Evolutionary conservation across 257 asterid genomes (phyloP).

Genomic region (Echites panduratus): DNA sequence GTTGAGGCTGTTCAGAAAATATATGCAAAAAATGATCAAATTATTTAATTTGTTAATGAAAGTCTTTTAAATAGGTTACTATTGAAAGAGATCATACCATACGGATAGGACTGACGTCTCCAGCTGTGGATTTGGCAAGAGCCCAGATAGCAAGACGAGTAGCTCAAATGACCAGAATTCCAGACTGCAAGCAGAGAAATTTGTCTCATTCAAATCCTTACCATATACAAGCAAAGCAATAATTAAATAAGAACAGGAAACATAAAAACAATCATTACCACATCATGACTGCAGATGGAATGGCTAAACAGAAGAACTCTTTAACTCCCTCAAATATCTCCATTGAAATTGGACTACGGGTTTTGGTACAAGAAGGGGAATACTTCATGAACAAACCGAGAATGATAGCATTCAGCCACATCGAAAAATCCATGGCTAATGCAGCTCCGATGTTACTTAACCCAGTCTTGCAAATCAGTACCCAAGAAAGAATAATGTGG

Average conservation of each 20-base stretch:
- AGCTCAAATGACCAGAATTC: slow-evolving; percentile 93
- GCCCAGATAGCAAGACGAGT: slow-evolving; percentile 66
- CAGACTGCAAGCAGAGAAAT: slow-evolving; percentile 33
- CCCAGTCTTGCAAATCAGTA: slow-evolving; percentile 32
- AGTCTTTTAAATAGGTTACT: not conserved
- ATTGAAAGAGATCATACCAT: slow-evolving; percentile 39
- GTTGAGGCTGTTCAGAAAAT: slow-evolving; percentile 38
- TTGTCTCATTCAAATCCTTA: slow-evolving; percentile 19
- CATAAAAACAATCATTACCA: slow-evolving; percentile 32
- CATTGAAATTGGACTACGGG: slow-evolving; percentile 29
- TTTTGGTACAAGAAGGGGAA: slow-evolving; percentile 38
- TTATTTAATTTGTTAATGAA: not conserved
- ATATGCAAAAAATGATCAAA: slow-evolving; percentile 5
- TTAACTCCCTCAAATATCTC: slow-evolving; percentile 38
- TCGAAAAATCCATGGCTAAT: slow-evolving; percentile 39
- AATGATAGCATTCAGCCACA: slow-evolving; percentile 46
- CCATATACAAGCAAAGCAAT: slow-evolving; percentile 31
- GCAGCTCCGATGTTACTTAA: slow-evolving; percentile 47
- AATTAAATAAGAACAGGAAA: not conserved
- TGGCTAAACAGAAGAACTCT: slow-evolving; percentile 44
- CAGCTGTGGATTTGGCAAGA: slow-evolving; percentile 82
- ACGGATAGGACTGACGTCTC: slow-evolving; percentile 82
- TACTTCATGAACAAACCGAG: slow-evolving; percentile 35
- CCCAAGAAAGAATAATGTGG: slow-evolving; percentile 50
- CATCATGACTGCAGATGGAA: slow-evolving; percentile 68